Evolutionary conservation across 176 grass and related monocot genomes (phyloP).

Genomic region (Coix lacrymajobi): DNA sequence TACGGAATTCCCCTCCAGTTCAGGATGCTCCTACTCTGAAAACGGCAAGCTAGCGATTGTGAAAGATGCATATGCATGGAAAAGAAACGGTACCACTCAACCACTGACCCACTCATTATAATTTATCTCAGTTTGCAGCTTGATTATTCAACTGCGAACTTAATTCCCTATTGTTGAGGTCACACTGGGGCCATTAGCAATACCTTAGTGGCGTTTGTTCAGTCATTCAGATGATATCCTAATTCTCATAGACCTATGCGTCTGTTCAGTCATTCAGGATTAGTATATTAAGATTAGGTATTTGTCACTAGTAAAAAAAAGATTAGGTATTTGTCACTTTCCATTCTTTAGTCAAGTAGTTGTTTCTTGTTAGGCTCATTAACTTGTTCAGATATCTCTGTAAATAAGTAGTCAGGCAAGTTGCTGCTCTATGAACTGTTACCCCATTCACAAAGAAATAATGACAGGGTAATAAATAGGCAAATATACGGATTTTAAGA

Average conservation of each 20-base stretch:
- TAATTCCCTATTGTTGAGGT: neutral
- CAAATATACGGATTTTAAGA: too few relatives aligned
- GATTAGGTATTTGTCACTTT: neutral
- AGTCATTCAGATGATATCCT: constrained; percentile 1
- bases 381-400: neutral
- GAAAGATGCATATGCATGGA: neutral
- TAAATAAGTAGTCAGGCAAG: neutral
- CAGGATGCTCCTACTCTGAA: neutral
- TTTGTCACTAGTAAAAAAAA: neutral
- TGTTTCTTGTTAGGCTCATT: neutral
- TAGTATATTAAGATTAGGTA: neutral
- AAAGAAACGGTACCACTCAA: neutral
- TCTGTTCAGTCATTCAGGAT: neutral
- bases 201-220: neutral
- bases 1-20: neutral
- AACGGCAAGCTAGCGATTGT: neutral
- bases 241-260: neutral
- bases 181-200: neutral
- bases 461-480: neutral
- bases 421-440: neutral
- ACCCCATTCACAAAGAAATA: neutral
- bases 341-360: neutral
- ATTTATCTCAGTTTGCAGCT: neutral
- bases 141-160: neutral
- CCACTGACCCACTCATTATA: neutral